Evolutionary conservation across 2,329 filamentous ascomycete genomes (phyloP), one percentile per base, ranked within the genome.

Genomic region (Diaporthe helianthi): DNA sequence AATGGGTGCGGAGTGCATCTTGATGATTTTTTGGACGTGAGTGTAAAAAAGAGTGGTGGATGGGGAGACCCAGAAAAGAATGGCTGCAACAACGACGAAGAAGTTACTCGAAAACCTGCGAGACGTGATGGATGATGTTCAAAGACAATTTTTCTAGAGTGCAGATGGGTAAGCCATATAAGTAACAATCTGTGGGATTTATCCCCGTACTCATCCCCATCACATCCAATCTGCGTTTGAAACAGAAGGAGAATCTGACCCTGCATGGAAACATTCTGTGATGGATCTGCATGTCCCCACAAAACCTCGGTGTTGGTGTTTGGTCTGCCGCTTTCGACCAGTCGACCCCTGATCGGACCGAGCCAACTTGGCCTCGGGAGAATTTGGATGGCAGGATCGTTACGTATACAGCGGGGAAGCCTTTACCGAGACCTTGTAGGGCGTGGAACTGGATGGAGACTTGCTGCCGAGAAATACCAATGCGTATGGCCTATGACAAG

Each of bases 1-100:
- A 19, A 71, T 33, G 19, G 69, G 22, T 41, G 66, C 41, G 41
- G 70, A 71, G 53, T 51, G 55, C 71, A 73, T 60, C 19, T n/a
- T 65, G 51, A 29, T 29, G 13, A n/a, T 58, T 13, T 44, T 24
- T 31, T 9, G 26, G 31, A 19, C 44, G 36, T 51, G 51, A 33
- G 31, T 31, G 10, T 36, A 17, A 58, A 67, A 67, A 38, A 58
- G 52, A 49, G 31, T 51, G 65, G 31, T 51, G 65, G 22, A 26
- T 54, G 41, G 24, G 29, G 31, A 46, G 8, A 54, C 36, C 29
- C 38, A 31, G 38, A 33, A 51, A 67, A 67, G 52, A 67, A 67
- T 4, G 65, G 33, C 61, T 41, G 61, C 46, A 51, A 65, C 54
- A 67, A 44, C 53, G 22, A 67, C 22, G 44, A 41, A 47, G 38